phyloP scores from a whole-genome alignment of 176 grass and related monocot species.

The Carex pumila region DNA sequence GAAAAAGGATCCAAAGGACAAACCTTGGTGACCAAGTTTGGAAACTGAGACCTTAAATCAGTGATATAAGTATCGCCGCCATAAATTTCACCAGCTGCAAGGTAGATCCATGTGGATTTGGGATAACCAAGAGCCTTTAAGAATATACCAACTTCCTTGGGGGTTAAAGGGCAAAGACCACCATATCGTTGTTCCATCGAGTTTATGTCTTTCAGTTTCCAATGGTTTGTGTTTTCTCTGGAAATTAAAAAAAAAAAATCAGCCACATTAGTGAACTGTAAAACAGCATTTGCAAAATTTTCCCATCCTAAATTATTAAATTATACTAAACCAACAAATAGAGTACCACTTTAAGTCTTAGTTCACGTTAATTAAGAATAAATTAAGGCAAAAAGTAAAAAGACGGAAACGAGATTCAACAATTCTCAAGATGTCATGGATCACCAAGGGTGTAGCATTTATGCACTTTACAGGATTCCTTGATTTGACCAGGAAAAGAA shows the following conservation, averaged over 20 bases:
- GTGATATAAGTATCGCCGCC: constrained; percentile 81
- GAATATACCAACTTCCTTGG: constrained; percentile 79
- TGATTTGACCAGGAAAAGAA: not conserved
- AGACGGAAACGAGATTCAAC: not conserved
- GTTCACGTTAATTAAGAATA: not conserved
- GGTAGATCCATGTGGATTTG: constrained; percentile 82
- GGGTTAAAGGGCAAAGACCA: constrained; percentile 85
- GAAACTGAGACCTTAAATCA: constrained; percentile 60
- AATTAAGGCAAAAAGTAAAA: not conserved
- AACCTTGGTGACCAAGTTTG: constrained; percentile 96
- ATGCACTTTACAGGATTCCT: not conserved
- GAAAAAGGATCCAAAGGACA: not conserved
- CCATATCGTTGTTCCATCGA: constrained; percentile 67
- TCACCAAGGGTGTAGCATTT: not conserved
- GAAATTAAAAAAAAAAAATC: not conserved
- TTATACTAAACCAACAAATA: not conserved
- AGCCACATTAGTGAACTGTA: not conserved
- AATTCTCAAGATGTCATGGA: not conserved
- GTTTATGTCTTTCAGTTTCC: constrained; percentile 93
- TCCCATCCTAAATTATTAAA: not conserved
- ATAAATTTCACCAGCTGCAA: constrained; percentile 94
- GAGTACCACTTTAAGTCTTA: not conserved
- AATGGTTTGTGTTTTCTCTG: constrained; percentile 86
- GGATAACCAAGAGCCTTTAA: constrained; percentile 64
- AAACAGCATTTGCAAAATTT: not conserved